Percentiles rank a stretch among this genome's conserved stretches.
phyloP scores from a whole-genome alignment of 148 eudicot species.

The Suaeda aralocaspica region DNA sequence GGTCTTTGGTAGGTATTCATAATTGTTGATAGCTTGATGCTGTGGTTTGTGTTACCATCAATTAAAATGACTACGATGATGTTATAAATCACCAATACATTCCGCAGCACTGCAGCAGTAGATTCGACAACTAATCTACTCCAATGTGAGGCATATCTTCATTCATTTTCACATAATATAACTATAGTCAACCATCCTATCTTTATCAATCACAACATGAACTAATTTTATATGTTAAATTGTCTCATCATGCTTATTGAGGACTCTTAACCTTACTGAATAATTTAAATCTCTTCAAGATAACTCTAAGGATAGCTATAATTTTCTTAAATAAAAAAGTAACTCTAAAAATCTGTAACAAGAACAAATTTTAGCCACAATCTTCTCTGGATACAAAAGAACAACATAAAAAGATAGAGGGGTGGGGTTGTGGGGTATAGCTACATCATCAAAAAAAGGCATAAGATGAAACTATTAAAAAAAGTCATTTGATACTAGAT shows the following conservation, averaged over 20 bases:
- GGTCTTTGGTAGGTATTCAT: no score
- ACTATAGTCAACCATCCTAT: constrained; percentile 16
- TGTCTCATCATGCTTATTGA: background rate
- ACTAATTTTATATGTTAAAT: background rate
- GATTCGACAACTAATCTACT: background rate
- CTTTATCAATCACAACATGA: constrained; percentile 13
- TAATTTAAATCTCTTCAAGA: background rate
- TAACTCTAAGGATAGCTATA: background rate
- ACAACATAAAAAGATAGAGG: background rate
- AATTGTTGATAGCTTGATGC: no score
- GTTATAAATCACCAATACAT: background rate
- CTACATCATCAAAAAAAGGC: background rate
- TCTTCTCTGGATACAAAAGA: background rate
- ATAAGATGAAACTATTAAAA: background rate
- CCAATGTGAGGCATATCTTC: background rate
- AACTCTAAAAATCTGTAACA: background rate
- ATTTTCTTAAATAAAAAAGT: background rate
- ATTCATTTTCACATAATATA: background rate
- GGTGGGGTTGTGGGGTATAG: background rate
- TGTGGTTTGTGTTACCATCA: no score
- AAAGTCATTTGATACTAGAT: background rate
- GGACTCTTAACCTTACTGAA: background rate
- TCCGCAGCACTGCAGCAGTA: background rate
- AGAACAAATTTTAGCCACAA: constrained; percentile 6
- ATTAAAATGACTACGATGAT: no score